Base-by-base conservation (phyloP, 768 basidiomycete genomes). In the Tylopilus sp. region DNA sequence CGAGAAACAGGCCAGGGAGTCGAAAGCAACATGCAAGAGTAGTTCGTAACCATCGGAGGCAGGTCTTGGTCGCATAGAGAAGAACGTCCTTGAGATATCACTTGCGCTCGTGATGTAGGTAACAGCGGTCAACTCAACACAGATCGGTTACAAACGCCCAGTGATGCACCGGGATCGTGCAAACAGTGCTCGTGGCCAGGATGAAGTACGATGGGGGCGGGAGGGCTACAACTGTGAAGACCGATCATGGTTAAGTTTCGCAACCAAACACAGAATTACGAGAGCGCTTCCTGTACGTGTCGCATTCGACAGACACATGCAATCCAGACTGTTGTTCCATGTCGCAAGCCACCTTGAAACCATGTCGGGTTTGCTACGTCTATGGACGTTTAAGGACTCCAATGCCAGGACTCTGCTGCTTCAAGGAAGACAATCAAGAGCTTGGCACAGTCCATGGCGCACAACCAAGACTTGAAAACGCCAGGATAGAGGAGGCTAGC, bases 331-430 rank as follows among this genome's bases (percentile, higher is more conserved):
- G 57, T 19, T 49, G 7, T 45, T 65, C 67, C 66, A 57, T 47
- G 17, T 53, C 50, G 58, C 71, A 61, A 63, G 30, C 60, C 65
- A 64, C 65, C 69, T 38, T 70, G 73, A 72, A 77, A 79, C 81
- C 81, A 82, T 75, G 77, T 63, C 65, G 64, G 63, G 78, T 79
- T 80, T 66, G 74, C 72, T 75, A 78, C 76, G 78, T 70, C 58
- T 69, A 67, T 70, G 74, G 70, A 71, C 78, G 74, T 75, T 83
- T 82, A 58, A 74, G 76, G 69, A 69, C 74, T 72, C 72, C 74
- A 51, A 60, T 74, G 60, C 62, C 56, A 52, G 57, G 51, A 44
- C 52, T 55, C 68, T 55, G 43, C 43, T 40, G 43, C 54, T 54
- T 61, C 34, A 42, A 37, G 43, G 45, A 40, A 54, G 61, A 59